Conservation (phyloP, 768 basidiomycete genomes). For the Tricholoma saponaceum region DNA sequence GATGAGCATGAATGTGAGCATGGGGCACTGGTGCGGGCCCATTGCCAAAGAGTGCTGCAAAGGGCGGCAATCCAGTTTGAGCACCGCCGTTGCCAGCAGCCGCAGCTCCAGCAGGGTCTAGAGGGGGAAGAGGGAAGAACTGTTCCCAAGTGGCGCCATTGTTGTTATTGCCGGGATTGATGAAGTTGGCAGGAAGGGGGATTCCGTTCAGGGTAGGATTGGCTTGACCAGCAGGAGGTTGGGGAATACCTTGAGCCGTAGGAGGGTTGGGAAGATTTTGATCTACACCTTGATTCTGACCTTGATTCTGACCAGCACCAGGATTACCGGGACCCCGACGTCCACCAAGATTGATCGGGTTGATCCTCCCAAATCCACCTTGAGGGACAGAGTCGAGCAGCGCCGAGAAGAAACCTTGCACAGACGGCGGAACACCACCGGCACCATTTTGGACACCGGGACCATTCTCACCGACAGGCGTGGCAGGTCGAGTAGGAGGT, state of each 20-base stretch:
- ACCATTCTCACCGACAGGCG: neutral
- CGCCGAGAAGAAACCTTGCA: constrained; percentile 5
- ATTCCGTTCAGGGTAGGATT: neutral
- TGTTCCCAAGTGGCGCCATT: neutral
- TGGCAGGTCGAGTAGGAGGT: neutral
- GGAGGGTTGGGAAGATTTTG: neutral
- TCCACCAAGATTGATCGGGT: neutral
- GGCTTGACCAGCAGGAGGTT: neutral
- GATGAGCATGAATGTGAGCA: constrained; percentile 4
- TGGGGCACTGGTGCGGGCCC: neutral
- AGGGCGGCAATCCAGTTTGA: constrained; percentile 2
- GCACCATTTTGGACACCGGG: neutral
- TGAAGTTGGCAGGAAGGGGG: neutral
- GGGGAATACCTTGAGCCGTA: neutral
- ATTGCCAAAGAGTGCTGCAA: neutral
- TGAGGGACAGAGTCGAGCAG: constrained; percentile 2
- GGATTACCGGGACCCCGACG: neutral
- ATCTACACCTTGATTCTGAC: constrained; percentile 2
- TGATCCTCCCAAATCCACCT: neutral
- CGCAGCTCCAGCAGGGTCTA: neutral
- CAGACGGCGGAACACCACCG: neutral
- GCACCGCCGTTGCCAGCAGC: neutral
- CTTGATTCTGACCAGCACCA: constrained; percentile 2
- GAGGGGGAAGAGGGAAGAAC: neutral
- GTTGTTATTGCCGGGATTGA: neutral